Evolutionary conservation across 1,139 yeast species (phyloP), one percentile per base, ranked within the genome.

Genomic region (Debaryomyces coudertii): DNA sequence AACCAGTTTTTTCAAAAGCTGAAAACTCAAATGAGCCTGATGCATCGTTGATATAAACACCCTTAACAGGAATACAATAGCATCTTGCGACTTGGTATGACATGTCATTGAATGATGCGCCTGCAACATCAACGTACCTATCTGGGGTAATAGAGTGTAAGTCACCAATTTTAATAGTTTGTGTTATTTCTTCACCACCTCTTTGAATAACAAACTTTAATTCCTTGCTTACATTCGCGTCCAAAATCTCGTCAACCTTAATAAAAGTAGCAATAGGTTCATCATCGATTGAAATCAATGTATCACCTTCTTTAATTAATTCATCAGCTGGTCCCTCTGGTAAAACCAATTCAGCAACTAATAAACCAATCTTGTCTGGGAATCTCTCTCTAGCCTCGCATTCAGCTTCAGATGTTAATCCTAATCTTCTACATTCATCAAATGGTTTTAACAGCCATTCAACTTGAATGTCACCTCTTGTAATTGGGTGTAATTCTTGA

Each of bases 301-400:
- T 83, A 61, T 92, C 98, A 47, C 97, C 97, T 69, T 90, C 97
- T 58, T 84, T 81, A 24, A 92, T 77, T 30, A 76, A 65, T 0
- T 76, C 78, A 58, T 86, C 88, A 0, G 92, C 92, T 1, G 97
- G 97, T 0, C 97, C 97, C 54, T 85, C 84, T 1, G 96, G 96
- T 45, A 92, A 69, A 1, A 90, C 83, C 8, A 90, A 78, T 50
- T 88, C 90, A 1, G 96, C 96, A 1, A 90, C 95, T 36, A 92
- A 73, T 51, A 90, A 71, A 16, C 97, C 97, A 47, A 87, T 89
- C 42, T 83, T 79, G 45, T 77, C 80, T 2, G 97, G 96, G 62
- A 87, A 88, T 43, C 69, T 63, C 44, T 75, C 68, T 61, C 98
- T 80, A 39, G 93, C 88, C 45, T 65, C 66, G 30, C 80, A 73